phyloP scores from a whole-genome alignment of 495 filamentous ascomycete genomes.

The Penicillium pulvis region DNA sequence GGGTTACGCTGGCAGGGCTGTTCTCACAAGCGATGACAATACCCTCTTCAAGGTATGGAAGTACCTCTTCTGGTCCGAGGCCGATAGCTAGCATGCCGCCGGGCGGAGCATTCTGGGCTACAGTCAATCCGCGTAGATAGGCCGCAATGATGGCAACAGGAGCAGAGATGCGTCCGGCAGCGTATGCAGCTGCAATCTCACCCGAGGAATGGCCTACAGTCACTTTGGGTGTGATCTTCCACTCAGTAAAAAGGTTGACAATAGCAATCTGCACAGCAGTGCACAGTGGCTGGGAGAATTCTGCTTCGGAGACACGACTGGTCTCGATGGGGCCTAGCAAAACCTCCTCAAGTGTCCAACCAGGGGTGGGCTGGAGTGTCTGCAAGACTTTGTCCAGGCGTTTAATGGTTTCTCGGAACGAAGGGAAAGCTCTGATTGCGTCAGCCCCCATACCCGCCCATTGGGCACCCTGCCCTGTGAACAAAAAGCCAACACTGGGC shows the following conservation, averaged over 20 bases:
- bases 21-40: slow-evolving; percentile 2
- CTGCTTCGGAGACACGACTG: not conserved
- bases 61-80: slow-evolving; percentile 14
- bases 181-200: slow-evolving; percentile 41
- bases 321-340: not conserved
- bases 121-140: not conserved
- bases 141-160: not conserved
- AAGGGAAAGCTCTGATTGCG: not conserved
- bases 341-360: not conserved
- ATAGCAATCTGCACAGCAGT: not conserved
- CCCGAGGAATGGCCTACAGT: slow-evolving; percentile 38
- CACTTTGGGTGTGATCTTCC: slow-evolving; percentile 27
- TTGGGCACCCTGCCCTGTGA: not conserved
- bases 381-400: not conserved
- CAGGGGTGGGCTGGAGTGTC: slow-evolving; percentile 8
- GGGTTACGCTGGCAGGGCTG: slow-evolving; percentile 1
- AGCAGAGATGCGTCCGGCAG: slow-evolving; percentile 16
- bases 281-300: slow-evolving; percentile 1
- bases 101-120: slow-evolving; percentile 22
- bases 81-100: slow-evolving; percentile 35
- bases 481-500: not conserved
- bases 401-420: not conserved
- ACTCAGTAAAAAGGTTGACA: slow-evolving; percentile 11
- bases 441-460: not conserved
- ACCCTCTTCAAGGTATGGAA: slow-evolving; percentile 12